phyloP scores from a whole-genome alignment of 768 basidiomycete species.

The Filobasidium floriforme region DNA sequence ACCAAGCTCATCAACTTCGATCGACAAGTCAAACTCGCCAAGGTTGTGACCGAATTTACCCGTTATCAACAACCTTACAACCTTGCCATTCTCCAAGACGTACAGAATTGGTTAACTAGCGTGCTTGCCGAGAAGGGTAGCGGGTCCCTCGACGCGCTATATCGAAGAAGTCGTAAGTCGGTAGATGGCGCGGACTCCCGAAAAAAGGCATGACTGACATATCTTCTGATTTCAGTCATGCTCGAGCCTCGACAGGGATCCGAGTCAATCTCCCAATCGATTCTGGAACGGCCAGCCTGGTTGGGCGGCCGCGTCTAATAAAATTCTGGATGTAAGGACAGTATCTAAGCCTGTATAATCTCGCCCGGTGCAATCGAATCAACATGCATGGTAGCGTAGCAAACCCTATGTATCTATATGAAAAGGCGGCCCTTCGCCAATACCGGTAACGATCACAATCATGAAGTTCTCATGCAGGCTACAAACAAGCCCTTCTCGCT shows the following conservation, averaged over 20 bases:
- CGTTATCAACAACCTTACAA: slow-evolving; percentile 50
- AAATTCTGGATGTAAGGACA: too few relatives aligned
- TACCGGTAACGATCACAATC: too few relatives aligned
- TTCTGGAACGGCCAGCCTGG: slow-evolving; percentile 40
- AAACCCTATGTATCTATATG: too few relatives aligned
- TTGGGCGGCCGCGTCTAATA: slow-evolving; percentile 23
- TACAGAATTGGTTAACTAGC: slow-evolving; percentile 51
- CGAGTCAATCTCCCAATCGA: slow-evolving; percentile 29
- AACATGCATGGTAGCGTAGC: too few relatives aligned
- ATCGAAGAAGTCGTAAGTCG: slow-evolving; percentile 39
- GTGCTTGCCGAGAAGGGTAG: slow-evolving; percentile 40
- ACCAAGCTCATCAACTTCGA: slow-evolving; percentile 90
- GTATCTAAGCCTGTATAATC: too few relatives aligned
- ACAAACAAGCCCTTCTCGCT: too few relatives aligned
- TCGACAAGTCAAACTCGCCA: slow-evolving; percentile 83
- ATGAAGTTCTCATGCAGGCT: too few relatives aligned
- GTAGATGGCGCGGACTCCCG: not conserved
- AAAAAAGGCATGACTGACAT: not conserved
- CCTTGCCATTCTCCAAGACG: slow-evolving; percentile 79
- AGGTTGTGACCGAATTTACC: slow-evolving; percentile 66
- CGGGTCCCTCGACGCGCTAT: slow-evolving; percentile 39
- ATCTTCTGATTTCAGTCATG: slow-evolving; percentile 30
- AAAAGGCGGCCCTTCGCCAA: too few relatives aligned
- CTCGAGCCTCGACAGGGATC: slow-evolving; percentile 39
- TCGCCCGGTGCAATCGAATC: too few relatives aligned